phyloP scores from a whole-genome alignment of 208 protist species.

The Crithidia bombi region DNA sequence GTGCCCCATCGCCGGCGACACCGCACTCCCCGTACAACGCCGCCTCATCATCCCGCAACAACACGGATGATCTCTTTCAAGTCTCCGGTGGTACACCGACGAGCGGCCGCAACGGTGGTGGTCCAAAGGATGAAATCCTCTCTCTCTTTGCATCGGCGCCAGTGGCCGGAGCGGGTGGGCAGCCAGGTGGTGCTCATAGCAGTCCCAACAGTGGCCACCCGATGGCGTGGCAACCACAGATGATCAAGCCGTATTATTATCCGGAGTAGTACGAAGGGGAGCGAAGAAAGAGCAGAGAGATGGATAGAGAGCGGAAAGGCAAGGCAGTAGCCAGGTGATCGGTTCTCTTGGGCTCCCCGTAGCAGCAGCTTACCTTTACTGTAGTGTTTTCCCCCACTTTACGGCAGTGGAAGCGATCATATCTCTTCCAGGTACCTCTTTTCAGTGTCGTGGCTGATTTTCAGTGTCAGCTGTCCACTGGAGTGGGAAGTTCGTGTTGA shows the following conservation, averaged over 20 bases:
- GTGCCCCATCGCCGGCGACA: constrained; percentile 14
- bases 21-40: constrained; percentile 2
- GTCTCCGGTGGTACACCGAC: neutral
- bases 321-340: no score
- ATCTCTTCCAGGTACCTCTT: no score
- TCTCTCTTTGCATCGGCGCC: constrained; percentile 55
- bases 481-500: no score
- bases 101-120: neutral
- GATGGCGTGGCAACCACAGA: constrained; percentile 59
- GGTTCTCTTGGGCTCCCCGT: no score
- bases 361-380: no score
- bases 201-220: constrained; percentile 12
- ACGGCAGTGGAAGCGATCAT: no score
- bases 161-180: constrained; percentile 8
- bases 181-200: neutral
- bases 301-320: constrained; percentile 2
- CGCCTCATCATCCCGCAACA: constrained; percentile 1
- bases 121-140: constrained; percentile 62
- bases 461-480: no score
- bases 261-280: constrained; percentile 23
- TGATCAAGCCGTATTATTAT: constrained; percentile 37
- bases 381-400: no score
- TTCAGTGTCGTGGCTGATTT: no score
- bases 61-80: constrained; percentile 39
- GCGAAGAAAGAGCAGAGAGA: constrained; percentile 1